Conservation (phyloP, 2,329 filamentous ascomycete species). For the Clathrospora elynae region DNA sequence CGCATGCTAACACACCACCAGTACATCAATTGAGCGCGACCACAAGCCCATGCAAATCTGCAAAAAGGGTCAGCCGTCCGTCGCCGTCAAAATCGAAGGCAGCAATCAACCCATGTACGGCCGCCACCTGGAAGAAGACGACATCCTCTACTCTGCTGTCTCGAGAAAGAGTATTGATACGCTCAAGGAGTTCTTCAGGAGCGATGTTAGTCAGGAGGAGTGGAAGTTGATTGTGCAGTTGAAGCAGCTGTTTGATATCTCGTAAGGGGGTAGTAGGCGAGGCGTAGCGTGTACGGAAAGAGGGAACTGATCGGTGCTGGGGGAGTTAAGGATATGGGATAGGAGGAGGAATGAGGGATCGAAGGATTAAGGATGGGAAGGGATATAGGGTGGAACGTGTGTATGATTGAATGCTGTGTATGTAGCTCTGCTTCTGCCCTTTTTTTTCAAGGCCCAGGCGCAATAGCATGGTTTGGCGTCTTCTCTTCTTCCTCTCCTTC, state of each 20-base stretch:
- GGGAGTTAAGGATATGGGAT: neutral
- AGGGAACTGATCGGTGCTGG: neutral
- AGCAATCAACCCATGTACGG: slow-evolving; percentile 91
- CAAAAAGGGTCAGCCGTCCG: slow-evolving; percentile 96
- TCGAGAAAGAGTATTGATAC: slow-evolving; percentile 89
- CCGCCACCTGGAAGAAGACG: slow-evolving; percentile 90
- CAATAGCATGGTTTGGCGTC: slow-evolving; percentile 1
- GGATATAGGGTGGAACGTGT: too few relatives aligned
- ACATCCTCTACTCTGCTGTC: slow-evolving; percentile 85
- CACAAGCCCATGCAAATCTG: slow-evolving; percentile 92
- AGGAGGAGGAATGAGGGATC: too few relatives aligned
- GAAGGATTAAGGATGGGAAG: too few relatives aligned
- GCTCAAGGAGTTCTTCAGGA: slow-evolving; percentile 92
- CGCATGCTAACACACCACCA: slow-evolving; percentile 50
- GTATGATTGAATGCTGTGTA: too few relatives aligned
- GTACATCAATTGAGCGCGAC: slow-evolving; percentile 94
- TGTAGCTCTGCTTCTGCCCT: neutral
- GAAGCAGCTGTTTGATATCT: slow-evolving; percentile 89
- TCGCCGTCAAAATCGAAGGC: slow-evolving; percentile 97
- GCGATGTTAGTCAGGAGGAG: slow-evolving; percentile 87
- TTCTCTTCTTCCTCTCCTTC: too few relatives aligned
- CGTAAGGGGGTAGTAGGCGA: slow-evolving; percentile 3
- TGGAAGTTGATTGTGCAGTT: slow-evolving; percentile 95
- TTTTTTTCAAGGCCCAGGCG: neutral
- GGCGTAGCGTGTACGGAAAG: neutral